Base-by-base conservation (phyloP, 768 basidiomycete species). In the Russula sp. region DNA sequence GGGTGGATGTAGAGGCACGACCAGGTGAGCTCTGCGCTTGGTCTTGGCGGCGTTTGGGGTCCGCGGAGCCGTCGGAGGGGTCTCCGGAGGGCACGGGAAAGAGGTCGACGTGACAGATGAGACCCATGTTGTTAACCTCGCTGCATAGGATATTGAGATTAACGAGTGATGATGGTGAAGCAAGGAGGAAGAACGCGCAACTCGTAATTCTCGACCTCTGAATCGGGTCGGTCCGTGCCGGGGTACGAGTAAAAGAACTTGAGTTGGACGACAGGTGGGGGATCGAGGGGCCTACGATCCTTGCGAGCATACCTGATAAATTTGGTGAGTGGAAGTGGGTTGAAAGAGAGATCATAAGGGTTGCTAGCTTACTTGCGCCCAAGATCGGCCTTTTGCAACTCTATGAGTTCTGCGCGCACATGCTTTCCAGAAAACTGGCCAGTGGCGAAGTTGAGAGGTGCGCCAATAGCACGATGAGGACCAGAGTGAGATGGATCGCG, bases 51-150 rank as follows among this genome's bases (percentile, higher is more conserved):
- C 59, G 66, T 32, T 64, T 59, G 14, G 62, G 7, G 34, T 53
- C 56, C 4, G 32, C 51, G 14, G 61, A 48, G 31, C 35, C 27
- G 35, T 66, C 66, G 35, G 58, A 44, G 6, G 66, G 42, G 39
- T 67, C 68, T 37, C 63, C 55, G 4, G 58, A 34, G 1, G 71
- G 69, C 1, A 88, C 81, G 4, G 85, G 86, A 65, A 88, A 89
- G 18, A 92, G 77, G 73, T 91, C 90, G 45, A 88, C 87, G 3
- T 85, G 88, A 72, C 90, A 91, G 16, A 92, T 71, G 13, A 90
- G 77, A 2, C 89, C 90, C 35, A 83, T 77, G n/a, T 77, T 77
- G 59, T 85, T 81, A 50, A 87, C 73, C 47, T 82, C 80, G 48
- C 88, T 89, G 69, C 20, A 35, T 4, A 3, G 22, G 34, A 1